Percentiles rank a stretch among this genome's conserved stretches.
phyloP scores from a whole-genome alignment of 805 yeast genomes.

The Wickerhamomyces xylosicus region DNA sequence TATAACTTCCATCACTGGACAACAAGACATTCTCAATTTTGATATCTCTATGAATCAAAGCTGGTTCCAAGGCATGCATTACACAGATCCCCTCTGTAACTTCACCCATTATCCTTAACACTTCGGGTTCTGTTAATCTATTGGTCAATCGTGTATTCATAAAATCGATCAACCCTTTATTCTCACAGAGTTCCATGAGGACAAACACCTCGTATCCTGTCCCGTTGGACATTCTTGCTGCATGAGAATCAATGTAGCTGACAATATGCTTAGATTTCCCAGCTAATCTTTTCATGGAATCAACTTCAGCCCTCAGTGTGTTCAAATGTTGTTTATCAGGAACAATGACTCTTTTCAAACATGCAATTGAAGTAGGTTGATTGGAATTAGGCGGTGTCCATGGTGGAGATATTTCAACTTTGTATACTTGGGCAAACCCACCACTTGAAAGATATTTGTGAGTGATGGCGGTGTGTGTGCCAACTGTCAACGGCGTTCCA shows the following conservation, averaged over 20 bases:
- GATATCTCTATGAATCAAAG: slow-evolving; percentile 69
- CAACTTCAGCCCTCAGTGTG: slow-evolving; percentile 86
- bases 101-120: slow-evolving; percentile 58
- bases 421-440: slow-evolving; percentile 94
- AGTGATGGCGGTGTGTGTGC: slow-evolving; percentile 66
- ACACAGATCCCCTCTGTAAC: slow-evolving; percentile 65
- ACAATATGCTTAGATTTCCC: slow-evolving; percentile 70
- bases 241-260: slow-evolving; percentile 90
- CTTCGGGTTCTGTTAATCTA: slow-evolving; percentile 58
- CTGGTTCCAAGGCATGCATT: slow-evolving; percentile 66
- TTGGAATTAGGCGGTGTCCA: slow-evolving; percentile 21
- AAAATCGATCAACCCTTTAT: slow-evolving; percentile 68
- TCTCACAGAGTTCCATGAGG: slow-evolving; percentile 71
- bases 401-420: slow-evolving; percentile 54
- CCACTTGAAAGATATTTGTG: slow-evolving; percentile 74
- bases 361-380: slow-evolving; percentile 48
- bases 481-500: slow-evolving; percentile 74
- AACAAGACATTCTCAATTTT: slow-evolving; percentile 75
- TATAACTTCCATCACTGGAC: slow-evolving; percentile 45
- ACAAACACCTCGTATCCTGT: slow-evolving; percentile 68
- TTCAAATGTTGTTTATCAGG: slow-evolving; percentile 82
- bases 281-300: slow-evolving; percentile 84
- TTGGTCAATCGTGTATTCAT: slow-evolving; percentile 65
- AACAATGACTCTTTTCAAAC: slow-evolving; percentile 90
- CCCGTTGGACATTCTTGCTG: slow-evolving; percentile 51